phyloP scores from a whole-genome alignment of 306 rosid species.

The Bauhinia variegata region DNA sequence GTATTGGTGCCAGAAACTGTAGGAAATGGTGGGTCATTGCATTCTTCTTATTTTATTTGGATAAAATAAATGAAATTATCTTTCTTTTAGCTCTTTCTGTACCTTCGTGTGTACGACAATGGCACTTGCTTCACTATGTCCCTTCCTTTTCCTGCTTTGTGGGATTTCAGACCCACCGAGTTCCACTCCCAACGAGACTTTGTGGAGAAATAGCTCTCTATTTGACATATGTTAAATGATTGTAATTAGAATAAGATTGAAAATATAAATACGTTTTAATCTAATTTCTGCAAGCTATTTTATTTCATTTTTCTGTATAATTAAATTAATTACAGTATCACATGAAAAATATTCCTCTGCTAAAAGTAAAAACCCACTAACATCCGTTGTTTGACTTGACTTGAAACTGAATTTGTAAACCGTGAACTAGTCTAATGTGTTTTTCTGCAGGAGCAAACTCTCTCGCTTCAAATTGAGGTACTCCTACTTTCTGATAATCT shows the following conservation, averaged over 20 bases:
- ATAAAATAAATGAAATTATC: not conserved
- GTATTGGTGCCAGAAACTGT: not conserved
- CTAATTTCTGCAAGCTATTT: not conserved
- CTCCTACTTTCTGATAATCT: conserved; percentile 4
- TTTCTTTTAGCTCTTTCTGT: not conserved
- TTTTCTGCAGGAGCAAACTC: conserved; percentile 40
- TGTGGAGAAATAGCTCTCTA: not conserved
- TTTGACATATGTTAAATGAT: not conserved
- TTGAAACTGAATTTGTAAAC: not conserved
- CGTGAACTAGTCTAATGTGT: conserved; percentile 29
- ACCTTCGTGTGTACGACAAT: not conserved
- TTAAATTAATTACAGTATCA: no score
- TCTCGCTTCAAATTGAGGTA: conserved; percentile 59
- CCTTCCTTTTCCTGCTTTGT: not conserved
- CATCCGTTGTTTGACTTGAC: no score
- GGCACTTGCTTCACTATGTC: no score
- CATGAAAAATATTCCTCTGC: no score
- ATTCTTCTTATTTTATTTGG: not conserved
- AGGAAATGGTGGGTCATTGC: conserved; percentile 42
- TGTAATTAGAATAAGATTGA: no score
- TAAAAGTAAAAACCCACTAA: no score
- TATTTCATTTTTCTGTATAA: no score
- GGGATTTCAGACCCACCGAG: no score
- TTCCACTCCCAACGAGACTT: no score
- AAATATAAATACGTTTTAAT: no score